phyloP scores from a whole-genome alignment of 176 grass and related monocot species.

The Triticum dicoccoides region DNA sequence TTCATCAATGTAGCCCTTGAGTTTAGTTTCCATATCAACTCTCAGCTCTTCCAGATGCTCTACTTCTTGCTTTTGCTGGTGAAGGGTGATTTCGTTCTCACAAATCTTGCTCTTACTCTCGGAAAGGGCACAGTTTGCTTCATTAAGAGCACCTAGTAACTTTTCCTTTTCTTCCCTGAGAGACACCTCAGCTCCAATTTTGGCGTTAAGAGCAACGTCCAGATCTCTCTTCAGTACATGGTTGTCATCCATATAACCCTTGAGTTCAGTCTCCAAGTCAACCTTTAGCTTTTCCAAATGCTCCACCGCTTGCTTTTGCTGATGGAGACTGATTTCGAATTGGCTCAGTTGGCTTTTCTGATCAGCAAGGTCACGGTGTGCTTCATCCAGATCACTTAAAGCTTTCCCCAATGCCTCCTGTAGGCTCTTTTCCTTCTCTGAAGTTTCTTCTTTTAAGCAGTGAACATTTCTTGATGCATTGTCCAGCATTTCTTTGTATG shows the following conservation, averaged over 20 bases:
- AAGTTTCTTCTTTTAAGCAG: constrained; percentile 51
- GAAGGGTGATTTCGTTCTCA: constrained; percentile 12
- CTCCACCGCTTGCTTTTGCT: constrained; percentile 38
- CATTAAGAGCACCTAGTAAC: constrained; percentile 3
- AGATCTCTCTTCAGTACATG: constrained; percentile 27
- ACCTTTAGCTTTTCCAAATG: constrained; percentile 41
- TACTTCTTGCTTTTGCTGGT: constrained; percentile 27
- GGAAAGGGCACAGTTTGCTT: constrained; percentile 28
- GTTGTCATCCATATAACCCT: constrained; percentile 37
- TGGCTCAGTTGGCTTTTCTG: constrained; percentile 37
- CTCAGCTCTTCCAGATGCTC: constrained; percentile 41
- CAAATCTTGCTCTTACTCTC: constrained; percentile 31
- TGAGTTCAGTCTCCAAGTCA: constrained; percentile 40
- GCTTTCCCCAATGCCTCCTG: constrained; percentile 39
- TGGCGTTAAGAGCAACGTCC: constrained; percentile 35
- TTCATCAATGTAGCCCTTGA: constrained; percentile 35
- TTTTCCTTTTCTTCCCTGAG: constrained; percentile 44
- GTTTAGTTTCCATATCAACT: constrained; percentile 32
- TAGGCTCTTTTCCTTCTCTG: constrained; percentile 51
- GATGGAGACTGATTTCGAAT: constrained; percentile 35
- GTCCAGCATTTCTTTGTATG: constrained; percentile 60
- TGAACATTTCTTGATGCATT: constrained; percentile 41
- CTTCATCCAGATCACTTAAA: constrained; percentile 44
- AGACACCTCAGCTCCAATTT: constrained; percentile 30
- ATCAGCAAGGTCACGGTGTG: constrained; percentile 41